A percentile compares a stretch with the other conserved stretches of the same genome.
Evolutionary conservation across 2,329 filamentous ascomycete genomes (phyloP).

Genomic region (Sporothrix curviconia): DNA sequence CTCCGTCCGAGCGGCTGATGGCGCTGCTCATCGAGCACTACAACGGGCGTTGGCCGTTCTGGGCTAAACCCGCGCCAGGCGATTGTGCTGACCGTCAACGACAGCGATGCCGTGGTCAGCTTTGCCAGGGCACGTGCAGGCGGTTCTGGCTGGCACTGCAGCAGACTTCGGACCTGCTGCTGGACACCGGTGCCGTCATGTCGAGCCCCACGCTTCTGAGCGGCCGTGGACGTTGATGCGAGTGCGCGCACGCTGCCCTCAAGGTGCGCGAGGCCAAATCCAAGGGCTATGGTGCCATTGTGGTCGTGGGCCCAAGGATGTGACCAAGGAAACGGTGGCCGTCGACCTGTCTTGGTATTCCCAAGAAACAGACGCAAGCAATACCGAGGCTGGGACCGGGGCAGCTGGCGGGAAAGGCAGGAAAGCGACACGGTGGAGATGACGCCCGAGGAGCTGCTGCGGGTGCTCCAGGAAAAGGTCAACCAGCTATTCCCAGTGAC

Average conservation of each 20-base stretch:
- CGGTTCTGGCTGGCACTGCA: conserved; percentile 43
- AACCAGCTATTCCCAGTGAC: conserved; percentile 42
- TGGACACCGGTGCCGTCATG: conserved; percentile 34
- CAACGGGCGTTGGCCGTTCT: conserved; percentile 75
- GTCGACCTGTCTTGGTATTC: conserved; percentile 33
- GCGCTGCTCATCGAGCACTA: conserved; percentile 80
- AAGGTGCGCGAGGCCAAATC: conserved; percentile 67
- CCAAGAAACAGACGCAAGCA: background rate
- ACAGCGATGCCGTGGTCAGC: conserved; percentile 45
- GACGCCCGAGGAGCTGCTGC: conserved; percentile 38
- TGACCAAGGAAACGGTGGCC: conserved; percentile 50
- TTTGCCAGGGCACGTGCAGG: conserved; percentile 42
- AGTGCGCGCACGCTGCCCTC: conserved; percentile 56
- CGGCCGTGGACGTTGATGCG: conserved; percentile 61
- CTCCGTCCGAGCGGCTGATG: conserved; percentile 76
- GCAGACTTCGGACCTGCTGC: conserved; percentile 14
- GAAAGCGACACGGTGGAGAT: conserved; percentile 25
- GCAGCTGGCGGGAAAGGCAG: background rate
- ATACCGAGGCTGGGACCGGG: background rate
- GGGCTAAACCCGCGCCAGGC: conserved; percentile 78
- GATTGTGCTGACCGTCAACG: conserved; percentile 66
- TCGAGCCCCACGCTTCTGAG: conserved; percentile 50
- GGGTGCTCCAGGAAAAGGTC: conserved; percentile 39
- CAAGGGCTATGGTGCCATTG: conserved; percentile 66
- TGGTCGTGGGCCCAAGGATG: conserved; percentile 65